A percentile compares a stretch with the other conserved stretches of the same genome.
Conservation (phyloP, 208 protist genomes). For the Naegleria lovaniensis region DNA sequence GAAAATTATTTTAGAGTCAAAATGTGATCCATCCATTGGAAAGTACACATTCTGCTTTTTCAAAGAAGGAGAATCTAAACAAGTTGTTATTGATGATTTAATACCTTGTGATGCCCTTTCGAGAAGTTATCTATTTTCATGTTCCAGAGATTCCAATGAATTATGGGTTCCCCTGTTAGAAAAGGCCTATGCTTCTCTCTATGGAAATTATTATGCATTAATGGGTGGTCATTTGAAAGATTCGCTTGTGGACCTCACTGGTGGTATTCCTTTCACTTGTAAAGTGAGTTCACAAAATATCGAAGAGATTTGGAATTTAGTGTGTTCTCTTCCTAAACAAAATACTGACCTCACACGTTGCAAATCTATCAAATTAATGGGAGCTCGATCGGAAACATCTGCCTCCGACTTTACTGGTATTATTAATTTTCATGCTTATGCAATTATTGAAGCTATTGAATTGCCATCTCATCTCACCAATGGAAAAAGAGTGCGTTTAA, state of each 20-base stretch:
- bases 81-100: constrained; percentile 74
- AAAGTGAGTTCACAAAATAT: background rate
- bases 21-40: constrained; percentile 49
- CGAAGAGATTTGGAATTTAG: constrained; percentile 20
- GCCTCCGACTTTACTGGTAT: constrained; percentile 26
- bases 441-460: constrained; percentile 35
- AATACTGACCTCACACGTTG: too few species aligned
- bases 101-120: constrained; percentile 59
- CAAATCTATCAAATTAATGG: background rate
- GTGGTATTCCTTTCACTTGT: constrained; percentile 25
- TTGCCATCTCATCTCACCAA: background rate
- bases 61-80: constrained; percentile 62
- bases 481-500: background rate
- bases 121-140: constrained; percentile 51
- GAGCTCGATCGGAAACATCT: background rate
- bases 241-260: constrained; percentile 53
- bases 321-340: background rate
- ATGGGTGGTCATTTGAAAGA: constrained; percentile 48
- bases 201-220: constrained; percentile 75
- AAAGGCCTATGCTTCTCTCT: constrained; percentile 81
- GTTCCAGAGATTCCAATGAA: constrained; percentile 43
- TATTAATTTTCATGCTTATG: constrained; percentile 37
- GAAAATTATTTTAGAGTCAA: background rate
- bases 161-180: constrained; percentile 69
- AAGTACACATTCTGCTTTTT: constrained; percentile 74